Percentiles rank a stretch among this genome's conserved stretches.
Conservation (phyloP, 2,329 filamentous ascomycete genomes). For the Mariannaea elegans region DNA sequence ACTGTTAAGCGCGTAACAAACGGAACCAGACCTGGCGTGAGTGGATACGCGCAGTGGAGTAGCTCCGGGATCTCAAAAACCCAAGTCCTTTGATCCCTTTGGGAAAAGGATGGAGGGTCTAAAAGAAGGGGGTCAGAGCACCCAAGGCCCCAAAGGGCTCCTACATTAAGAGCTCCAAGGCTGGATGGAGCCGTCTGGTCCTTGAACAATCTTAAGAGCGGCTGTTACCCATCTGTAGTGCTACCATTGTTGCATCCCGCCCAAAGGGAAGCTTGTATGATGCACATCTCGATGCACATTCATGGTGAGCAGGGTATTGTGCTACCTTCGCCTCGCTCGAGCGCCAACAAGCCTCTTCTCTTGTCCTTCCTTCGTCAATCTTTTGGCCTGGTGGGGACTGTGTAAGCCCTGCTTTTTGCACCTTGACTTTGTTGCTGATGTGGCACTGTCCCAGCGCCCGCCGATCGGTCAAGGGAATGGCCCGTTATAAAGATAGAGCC, state of each 20-base stretch:
- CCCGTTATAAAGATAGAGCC: constrained; percentile 9
- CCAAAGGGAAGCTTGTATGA: background rate
- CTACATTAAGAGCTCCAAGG: background rate
- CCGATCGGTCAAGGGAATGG: background rate
- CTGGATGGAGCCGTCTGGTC: constrained; percentile 19
- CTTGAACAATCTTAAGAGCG: constrained; percentile 20
- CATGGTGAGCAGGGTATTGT: background rate
- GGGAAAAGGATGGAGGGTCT: constrained; percentile 6
- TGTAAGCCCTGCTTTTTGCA: constrained; percentile 15
- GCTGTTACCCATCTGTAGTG: constrained; percentile 5
- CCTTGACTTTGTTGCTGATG: constrained; percentile 22
- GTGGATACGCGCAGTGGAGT: constrained; percentile 36
- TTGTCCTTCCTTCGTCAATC: constrained; percentile 24
- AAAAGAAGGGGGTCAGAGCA: constrained; percentile 29
- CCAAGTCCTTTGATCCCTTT: constrained; percentile 18
- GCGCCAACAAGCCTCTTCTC: constrained; percentile 21
- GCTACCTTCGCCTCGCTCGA: background rate
- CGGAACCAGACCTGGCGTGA: constrained; percentile 35
- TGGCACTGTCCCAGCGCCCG: constrained; percentile 12
- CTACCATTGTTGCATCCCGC: constrained; percentile 8
- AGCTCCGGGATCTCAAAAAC: constrained; percentile 21
- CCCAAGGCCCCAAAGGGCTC: constrained; percentile 8
- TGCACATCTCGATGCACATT: background rate
- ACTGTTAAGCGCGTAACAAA: constrained; percentile 31
- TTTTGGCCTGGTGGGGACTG: constrained; percentile 34